Conservation (phyloP, 495 filamentous ascomycete species). For the Lindgomyces ingoldianus region DNA sequence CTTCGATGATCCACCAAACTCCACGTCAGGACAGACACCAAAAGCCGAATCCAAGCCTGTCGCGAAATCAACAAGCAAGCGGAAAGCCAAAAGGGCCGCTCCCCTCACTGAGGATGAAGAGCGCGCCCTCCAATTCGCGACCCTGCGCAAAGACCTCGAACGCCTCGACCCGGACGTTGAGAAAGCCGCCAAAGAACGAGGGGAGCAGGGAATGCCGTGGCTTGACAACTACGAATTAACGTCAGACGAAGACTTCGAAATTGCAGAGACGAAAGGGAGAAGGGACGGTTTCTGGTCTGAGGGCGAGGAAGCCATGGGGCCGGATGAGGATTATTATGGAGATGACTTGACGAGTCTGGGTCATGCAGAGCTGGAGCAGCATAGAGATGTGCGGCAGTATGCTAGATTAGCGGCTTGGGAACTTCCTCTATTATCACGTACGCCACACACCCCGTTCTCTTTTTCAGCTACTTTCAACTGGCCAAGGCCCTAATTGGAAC, state of each 20-base stretch:
- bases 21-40: not conserved
- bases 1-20: not conserved
- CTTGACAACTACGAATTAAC: not conserved
- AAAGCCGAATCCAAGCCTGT: too few species aligned
- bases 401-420: slow-evolving; percentile 89
- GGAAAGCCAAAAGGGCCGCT: too few species aligned
- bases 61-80: too few species aligned
- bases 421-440: slow-evolving; percentile 88
- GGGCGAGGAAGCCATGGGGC: slow-evolving; percentile 26
- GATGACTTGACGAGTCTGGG: slow-evolving; percentile 80
- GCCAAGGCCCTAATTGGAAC: not conserved
- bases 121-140: not conserved
- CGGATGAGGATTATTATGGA: slow-evolving; percentile 64
- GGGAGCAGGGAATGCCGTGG: not conserved
- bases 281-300: slow-evolving; percentile 33
- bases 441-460: slow-evolving; percentile 38
- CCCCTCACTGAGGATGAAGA: not conserved
- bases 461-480: not conserved
- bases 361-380: slow-evolving; percentile 84
- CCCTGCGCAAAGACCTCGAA: slow-evolving; percentile 19
- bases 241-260: slow-evolving; percentile 22
- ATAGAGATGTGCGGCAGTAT: slow-evolving; percentile 86
- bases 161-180: slow-evolving; percentile 11
- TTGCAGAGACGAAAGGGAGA: not conserved
- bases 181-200: slow-evolving; percentile 10